Percentiles rank a stretch among this genome's conserved stretches.
Conservation (phyloP, 805 yeast species). For the Kazachstania taianensis region DNA sequence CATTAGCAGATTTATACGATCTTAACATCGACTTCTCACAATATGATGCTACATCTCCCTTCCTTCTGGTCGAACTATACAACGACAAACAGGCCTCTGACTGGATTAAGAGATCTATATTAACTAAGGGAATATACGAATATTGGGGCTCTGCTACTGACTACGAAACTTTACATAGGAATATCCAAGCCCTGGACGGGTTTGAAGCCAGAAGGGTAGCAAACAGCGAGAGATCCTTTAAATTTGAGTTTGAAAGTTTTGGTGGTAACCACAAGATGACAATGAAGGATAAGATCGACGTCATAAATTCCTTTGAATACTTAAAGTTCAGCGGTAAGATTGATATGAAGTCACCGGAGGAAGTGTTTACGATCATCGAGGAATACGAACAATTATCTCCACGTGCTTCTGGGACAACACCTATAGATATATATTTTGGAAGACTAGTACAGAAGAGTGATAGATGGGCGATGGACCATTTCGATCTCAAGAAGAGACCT, state of each 20-base stretch:
- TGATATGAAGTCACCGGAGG: slow-evolving; percentile 65
- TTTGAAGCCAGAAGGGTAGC: slow-evolving; percentile 11
- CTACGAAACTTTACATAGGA: slow-evolving; percentile 48
- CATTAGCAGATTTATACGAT: slow-evolving; percentile 59
- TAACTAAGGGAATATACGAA: slow-evolving; percentile 71
- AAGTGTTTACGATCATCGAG: slow-evolving; percentile 63
- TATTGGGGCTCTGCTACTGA: slow-evolving; percentile 62
- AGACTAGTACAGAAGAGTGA: slow-evolving; percentile 55
- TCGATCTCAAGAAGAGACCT: slow-evolving; percentile 71
- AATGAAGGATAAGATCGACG: slow-evolving; percentile 35
- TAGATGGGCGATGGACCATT: slow-evolving; percentile 60
- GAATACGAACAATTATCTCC: slow-evolving; percentile 42
- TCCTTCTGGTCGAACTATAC: slow-evolving; percentile 54
- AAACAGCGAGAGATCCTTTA: slow-evolving; percentile 48
- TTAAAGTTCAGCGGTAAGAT: slow-evolving; percentile 70
- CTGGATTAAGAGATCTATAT: slow-evolving; percentile 56
- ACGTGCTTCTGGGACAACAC: slow-evolving; percentile 20
- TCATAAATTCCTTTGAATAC: slow-evolving; percentile 65
- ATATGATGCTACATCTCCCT: slow-evolving; percentile 57
- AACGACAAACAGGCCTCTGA: slow-evolving; percentile 57
- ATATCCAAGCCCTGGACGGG: slow-evolving; percentile 25
- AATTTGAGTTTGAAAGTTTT: slow-evolving; percentile 72
- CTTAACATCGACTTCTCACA: slow-evolving; percentile 48
- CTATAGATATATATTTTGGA: slow-evolving; percentile 62
- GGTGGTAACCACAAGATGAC: slow-evolving; percentile 48